Conservation (phyloP, 306 rosid species). For the Trifolium subterraneum region DNA sequence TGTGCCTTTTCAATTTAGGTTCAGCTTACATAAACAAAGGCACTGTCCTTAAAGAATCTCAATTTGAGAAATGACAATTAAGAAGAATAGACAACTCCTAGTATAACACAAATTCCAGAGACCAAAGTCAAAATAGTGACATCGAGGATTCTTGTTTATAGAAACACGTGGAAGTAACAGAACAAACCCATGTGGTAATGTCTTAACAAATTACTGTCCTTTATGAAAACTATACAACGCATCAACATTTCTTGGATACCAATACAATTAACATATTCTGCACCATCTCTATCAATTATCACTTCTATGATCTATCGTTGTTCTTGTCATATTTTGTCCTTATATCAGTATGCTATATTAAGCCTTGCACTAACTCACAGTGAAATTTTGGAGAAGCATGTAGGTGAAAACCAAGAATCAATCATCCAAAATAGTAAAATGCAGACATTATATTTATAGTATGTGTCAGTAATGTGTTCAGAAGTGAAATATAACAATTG, state of each 20-base stretch:
- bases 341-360: constrained; percentile 9
- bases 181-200: constrained; percentile 51
- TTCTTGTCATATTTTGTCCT: constrained; percentile 37
- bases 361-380: constrained; percentile 14
- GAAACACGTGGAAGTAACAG: constrained; percentile 32
- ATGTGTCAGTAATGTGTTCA: background rate
- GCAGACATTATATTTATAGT: background rate
- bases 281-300: constrained; percentile 29
- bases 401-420: constrained; percentile 9
- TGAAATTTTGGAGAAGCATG: constrained; percentile 26
- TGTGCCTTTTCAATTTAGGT: constrained; percentile 23
- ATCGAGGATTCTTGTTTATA: constrained; percentile 19
- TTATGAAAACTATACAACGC: constrained; percentile 28
- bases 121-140: constrained; percentile 45
- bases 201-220: constrained; percentile 35
- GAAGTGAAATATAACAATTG: background rate
- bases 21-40: constrained; percentile 38
- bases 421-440: background rate
- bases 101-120: constrained; percentile 18
- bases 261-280: constrained; percentile 27
- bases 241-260: constrained; percentile 34
- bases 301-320: constrained; percentile 28
- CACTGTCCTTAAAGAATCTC: constrained; percentile 33
- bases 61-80: constrained; percentile 20
- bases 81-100: constrained; percentile 26